Evolutionary conservation across 805 yeast species (phyloP), one percentile per base, ranked within the genome.

Genomic region (Ogataea kodamae): DNA sequence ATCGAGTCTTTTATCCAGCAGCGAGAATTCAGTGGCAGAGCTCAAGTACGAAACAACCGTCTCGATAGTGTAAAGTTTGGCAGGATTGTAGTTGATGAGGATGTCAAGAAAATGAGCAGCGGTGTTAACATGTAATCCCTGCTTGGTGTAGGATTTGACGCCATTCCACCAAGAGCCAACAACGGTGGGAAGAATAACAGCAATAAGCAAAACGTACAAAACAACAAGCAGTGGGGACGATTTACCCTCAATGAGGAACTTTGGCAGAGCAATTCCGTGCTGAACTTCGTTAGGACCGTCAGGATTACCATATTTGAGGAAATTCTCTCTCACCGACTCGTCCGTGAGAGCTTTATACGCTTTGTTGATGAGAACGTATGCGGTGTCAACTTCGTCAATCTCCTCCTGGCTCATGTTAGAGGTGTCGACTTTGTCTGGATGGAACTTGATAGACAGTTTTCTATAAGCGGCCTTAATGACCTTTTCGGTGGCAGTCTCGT

Each of bases 331-430:
- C 3, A 85, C 78, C 8, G 68, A 72, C 48, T 86, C 96, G 61
- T 92, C 97, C 9, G 98, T 94, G 45, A 92, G 72, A 0, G 98
- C 86, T 61, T 88, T 84, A 64, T 94, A 88, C 16, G 99, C 99
- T 61, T 85, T 84, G 39, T 85, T 81, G 50, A 92, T 83, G 47
- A 76, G 70, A 22, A 89, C 90, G 59, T 76, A 92, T 25, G 73
- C 73, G 35, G 80, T 77, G 61, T 90, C 97, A 59, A 83, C 65
- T 16, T 64, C 72, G 24, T 62, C 59, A 46, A 67, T 71, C 44
- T 68, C 85, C 23, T 67, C 74, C 17, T 72, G 77, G 13, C 78
- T 63, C 53, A 78, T 59, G n/a, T 47, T 41, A 46, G 76, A 77
- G 43, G 77, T 74, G 23, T 81, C 71, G 40, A 89, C 65, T 62